Evolutionary conservation across 192 early-diverging fungal genomes (phyloP).

Genomic region (Gryganskiella cystojenkinii): DNA sequence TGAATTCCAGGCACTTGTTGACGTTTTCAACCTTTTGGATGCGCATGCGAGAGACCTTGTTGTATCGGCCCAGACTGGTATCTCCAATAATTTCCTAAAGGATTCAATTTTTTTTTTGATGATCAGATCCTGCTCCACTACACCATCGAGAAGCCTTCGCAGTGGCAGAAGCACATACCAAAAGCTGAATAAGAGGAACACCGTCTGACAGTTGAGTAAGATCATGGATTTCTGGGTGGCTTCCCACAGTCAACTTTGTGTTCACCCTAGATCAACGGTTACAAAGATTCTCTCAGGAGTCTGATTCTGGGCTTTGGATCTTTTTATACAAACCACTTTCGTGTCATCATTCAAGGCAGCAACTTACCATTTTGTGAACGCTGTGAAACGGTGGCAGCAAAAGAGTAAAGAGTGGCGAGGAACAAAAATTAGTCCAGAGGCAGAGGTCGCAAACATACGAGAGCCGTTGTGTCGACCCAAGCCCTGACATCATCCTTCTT

Average conservation of each 20-base stretch:
- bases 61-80: slow-evolving; percentile 86
- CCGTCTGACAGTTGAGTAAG: slow-evolving; percentile 60
- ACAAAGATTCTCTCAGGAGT: too few relatives aligned
- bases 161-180: slow-evolving; percentile 52
- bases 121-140: slow-evolving; percentile 52
- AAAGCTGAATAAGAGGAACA: slow-evolving; percentile 66
- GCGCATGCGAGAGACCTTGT: slow-evolving; percentile 88
- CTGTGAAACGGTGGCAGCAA: slow-evolving; percentile 48
- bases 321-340: not conserved
- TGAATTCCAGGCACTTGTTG: slow-evolving; percentile 94
- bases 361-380: slow-evolving; percentile 84
- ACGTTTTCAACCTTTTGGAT: slow-evolving; percentile 97
- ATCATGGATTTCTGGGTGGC: slow-evolving; percentile 52
- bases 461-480: not conserved
- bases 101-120: not conserved
- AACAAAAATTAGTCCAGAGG: too few relatives aligned
- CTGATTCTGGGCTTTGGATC: too few relatives aligned
- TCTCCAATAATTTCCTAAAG: slow-evolving; percentile 93
- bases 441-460: too few relatives aligned
- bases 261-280: slow-evolving; percentile 69
- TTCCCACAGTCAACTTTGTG: slow-evolving; percentile 71
- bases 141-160: slow-evolving; percentile 10
- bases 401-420: not conserved
- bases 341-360: not conserved
- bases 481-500: not conserved